Evolutionary conservation across 1,139 yeast species (phyloP), one percentile per base, ranked within the genome.

Genomic region (Casaregolazyma lundiana): DNA sequence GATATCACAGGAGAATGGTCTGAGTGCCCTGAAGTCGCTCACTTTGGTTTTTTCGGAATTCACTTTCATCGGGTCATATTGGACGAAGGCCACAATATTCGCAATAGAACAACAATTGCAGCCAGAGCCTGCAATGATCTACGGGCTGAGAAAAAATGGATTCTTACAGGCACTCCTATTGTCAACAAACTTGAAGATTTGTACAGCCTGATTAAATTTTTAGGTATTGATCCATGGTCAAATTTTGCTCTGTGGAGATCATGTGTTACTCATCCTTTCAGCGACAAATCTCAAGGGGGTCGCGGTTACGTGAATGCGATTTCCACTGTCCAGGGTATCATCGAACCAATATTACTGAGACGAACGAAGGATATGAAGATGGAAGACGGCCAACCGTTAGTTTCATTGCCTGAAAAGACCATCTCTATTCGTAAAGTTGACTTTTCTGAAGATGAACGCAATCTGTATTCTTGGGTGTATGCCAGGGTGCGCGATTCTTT

Each of bases 121-220:
- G 81, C 97, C 0, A 83, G 81, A 57, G 86, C 97, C 0, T 76
- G 90, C 8, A 80, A 78, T 63, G 84, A 78, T 35, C 62, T 92
- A 18, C 61, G 69, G 11, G 80, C 87, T 59, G 72, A 73, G 37
- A 72, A 95, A 44, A 80, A 79, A 53, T 92, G 98, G 98, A 75
- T 84, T 2, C 69, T 92, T 39, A 89, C 97, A 0, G 98, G 98
- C 11, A 92, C 98, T 0, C 97, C 98, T 0, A 87, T 92, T 41
- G 85, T 90, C 43, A 92, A 92, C 64, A 70, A 90, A 51, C 71
- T 92, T 6, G 96, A 92, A 62, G 98, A 92, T 64, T 67, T 92
- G 43, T 92, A 77, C 60, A 82, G 96, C 2, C 67, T 89, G 44
- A 78, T 89, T 15, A 81, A 81, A 57, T 92, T 84, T 58, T 68